Base-by-base conservation (phyloP, 345 rosid species). In the Moricandia moricandioides region DNA sequence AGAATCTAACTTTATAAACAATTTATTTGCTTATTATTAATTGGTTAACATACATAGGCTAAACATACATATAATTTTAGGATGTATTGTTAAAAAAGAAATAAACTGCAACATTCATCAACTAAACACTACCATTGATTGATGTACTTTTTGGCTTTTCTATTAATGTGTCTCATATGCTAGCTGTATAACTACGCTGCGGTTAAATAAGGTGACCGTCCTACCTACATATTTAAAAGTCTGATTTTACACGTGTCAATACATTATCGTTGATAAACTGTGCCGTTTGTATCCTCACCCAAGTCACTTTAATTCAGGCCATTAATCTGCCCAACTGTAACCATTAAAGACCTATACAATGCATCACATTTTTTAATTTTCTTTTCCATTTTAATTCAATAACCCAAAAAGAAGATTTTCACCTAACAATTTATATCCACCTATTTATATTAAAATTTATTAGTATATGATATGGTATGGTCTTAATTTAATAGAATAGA, bases 251-350 rank as follows among this genome's bases (percentile, higher is more conserved):
- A 65, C 76, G 54, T 65, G 80, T 77, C 52, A 0, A 8, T 27
- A 71, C 0, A 8, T 58, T 5, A 77, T 47, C 66, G 80, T 3
- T 3, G 4, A 1, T 57, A 43, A 17, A 4, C 16, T 47, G n/a
- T 56, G 34, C 29, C 26, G 67, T 77, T 65, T 58, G 76, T 77
- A 76, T 77, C 76, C 76, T 65, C 71, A 77, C 80, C 70, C 71
- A 64, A 70, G 40, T 58, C 72, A 11, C 71, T 77, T 77, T 77
- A 77, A 77, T 77, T 70, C 64, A 56, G 65, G 55, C 60, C 31
- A 52, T 63, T 56, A 56, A 70, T 76, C 66, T 70, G 60, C 75
- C 54, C 71, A 47, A 76, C 80, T 24, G 66, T 61, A 26, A 63
- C 66, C 80, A 76, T 63, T 70, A 39, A 76, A 76, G 70, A 63